phyloP scores from a whole-genome alignment of 2,329 filamentous ascomycete genomes.

The Berkeleyomyces basicola region DNA sequence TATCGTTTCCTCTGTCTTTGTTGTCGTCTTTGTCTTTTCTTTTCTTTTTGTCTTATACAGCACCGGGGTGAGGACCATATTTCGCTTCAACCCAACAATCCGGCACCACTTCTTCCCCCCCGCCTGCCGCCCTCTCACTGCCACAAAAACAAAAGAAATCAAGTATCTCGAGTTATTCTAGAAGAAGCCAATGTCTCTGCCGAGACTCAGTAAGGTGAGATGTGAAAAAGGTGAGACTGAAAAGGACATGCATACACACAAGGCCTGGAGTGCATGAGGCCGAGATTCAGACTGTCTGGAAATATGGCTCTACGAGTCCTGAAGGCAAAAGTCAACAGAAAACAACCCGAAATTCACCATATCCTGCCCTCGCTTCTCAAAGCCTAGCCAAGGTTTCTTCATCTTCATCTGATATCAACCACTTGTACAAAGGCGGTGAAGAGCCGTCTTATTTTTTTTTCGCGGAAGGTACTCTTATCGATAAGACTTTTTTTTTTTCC shows the following conservation, averaged over 20 bases:
- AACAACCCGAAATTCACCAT: too few species aligned
- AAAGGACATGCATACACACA: too few species aligned
- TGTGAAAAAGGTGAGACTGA: too few species aligned
- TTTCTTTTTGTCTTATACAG: slow-evolving; percentile 2
- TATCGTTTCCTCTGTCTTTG: neutral
- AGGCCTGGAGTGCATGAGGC: too few species aligned
- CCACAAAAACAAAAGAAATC: too few species aligned
- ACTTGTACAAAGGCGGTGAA: slow-evolving; percentile 7
- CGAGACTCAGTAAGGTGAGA: too few species aligned
- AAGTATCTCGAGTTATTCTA: neutral
- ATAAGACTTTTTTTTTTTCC: slow-evolving; percentile 8
- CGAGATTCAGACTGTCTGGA: too few species aligned
- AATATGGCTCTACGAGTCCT: too few species aligned
- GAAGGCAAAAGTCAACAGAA: too few species aligned
- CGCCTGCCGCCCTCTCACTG: too few species aligned
- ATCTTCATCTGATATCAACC: neutral
- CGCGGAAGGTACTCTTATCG: slow-evolving; percentile 1
- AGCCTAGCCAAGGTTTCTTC: neutral
- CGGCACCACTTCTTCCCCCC: too few species aligned
- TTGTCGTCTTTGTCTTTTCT: neutral
- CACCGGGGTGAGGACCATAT: neutral
- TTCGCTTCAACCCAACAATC: neutral
- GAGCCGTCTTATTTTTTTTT: neutral
- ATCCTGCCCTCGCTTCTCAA: too few species aligned
- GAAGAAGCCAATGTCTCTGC: neutral